These are phyloP conservation scores for Pichia pseudocactophila DNA, from an alignment of 805 yeast species.

Conservation along the genomic window DNA sequence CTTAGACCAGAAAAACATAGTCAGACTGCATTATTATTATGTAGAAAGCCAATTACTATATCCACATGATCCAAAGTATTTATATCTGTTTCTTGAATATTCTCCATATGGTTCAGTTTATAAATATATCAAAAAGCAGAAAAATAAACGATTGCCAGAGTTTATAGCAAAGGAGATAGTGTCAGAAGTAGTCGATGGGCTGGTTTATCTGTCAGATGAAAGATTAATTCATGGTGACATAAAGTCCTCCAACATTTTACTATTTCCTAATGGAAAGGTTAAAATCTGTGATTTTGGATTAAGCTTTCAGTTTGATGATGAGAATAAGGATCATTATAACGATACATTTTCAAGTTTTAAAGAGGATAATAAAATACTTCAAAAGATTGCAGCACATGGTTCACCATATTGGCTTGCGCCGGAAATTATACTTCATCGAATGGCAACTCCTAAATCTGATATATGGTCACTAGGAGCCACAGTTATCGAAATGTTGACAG, in stretches of 20 bases:
- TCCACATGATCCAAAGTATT: slow-evolving; percentile 20
- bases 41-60: slow-evolving; percentile 29
- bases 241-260: slow-evolving; percentile 63
- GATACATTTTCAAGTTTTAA: slow-evolving; percentile 22
- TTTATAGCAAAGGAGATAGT: slow-evolving; percentile 40
- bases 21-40: slow-evolving; percentile 60
- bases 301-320: slow-evolving; percentile 34
- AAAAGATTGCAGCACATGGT: slow-evolving; percentile 47
- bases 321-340: slow-evolving; percentile 3
- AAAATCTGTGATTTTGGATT: slow-evolving; percentile 76
- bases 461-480: slow-evolving; percentile 96
- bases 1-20: slow-evolving; percentile 57
- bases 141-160: slow-evolving; percentile 50
- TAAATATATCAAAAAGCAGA: slow-evolving; percentile 33
- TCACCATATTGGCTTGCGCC: slow-evolving; percentile 99
- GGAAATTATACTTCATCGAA: slow-evolving; percentile 57
- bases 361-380: slow-evolving; percentile 27
- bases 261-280: slow-evolving; percentile 43
- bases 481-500: slow-evolving; percentile 75
- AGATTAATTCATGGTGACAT: slow-evolving; percentile 74
- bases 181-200: slow-evolving; percentile 47
- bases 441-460: slow-evolving; percentile 82
- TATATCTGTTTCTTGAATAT: slow-evolving; percentile 57
- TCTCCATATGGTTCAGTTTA: slow-evolving; percentile 60
- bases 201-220: slow-evolving; percentile 57